Evolutionary conservation across 192 early-diverging fungal genomes (phyloP), one percentile per base, ranked within the genome.

Genomic region (Coemansia sp.): DNA sequence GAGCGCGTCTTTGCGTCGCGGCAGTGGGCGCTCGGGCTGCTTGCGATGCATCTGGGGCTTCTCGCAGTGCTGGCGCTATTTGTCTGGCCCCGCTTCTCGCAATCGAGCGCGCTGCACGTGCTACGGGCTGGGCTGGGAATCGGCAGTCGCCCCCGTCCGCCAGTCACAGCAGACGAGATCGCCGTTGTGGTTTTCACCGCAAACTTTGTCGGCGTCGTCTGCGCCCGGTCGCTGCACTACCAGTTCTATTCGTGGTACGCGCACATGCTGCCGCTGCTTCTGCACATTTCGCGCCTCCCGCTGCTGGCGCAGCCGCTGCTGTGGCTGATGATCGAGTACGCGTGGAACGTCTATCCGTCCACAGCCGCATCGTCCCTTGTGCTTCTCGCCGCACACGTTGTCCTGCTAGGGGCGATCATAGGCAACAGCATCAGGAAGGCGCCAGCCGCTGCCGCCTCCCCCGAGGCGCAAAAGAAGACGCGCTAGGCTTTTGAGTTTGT

Each of bases 241-340:
- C 95, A 98, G 85, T 99, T 99, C 72, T 99, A 94, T 69, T 84
- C 92, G 0, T 99, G 97, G 97, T 99, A 97, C 75, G 92, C 81
- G 41, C 90, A 93, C 75, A 86, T 89, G 38, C 45, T 98, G 36
- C 97, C 97, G 14, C 92, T 91, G 58, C 69, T 99, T 10, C 68
- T 95, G 15, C 91, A 88, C 83, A 35, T 61, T 11, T 62, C 71
- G 16, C 49, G 35, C 16, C 52, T 77, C 41, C 57, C 63, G 6
- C 5, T 63, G 30, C 38, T 10, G 10, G 34, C 14, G 7, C 58
- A 57, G 62, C 35, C 51, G 34, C 64, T 56, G 2, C 46, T 69
- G 24, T 83, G 80, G 80, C 6, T 71, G 45, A 64, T 62, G 6
- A 85, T 95, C 53, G 94, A 96, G 62, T 89, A 84, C 63, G 86